These are phyloP conservation scores for Auriscalpium vulgare DNA, from an alignment of 768 basidiomycete species.

Conservation along the genomic window DNA sequence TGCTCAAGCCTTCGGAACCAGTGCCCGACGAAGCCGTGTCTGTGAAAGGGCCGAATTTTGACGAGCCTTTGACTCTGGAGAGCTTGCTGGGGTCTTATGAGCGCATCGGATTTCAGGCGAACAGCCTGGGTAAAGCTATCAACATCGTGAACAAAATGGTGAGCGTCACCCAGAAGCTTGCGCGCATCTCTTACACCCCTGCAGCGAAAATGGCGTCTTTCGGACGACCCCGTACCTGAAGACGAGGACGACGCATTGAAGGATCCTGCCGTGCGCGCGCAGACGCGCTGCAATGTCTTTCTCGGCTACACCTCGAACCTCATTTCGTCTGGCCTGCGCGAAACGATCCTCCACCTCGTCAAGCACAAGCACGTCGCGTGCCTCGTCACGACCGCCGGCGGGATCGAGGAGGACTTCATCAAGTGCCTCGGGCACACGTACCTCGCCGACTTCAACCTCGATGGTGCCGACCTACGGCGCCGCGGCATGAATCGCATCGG, in stretches of 20 bases:
- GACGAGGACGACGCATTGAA: slow-evolving; percentile 65
- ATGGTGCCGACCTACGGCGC: slow-evolving; percentile 80
- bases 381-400: slow-evolving; percentile 95
- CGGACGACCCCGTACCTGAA: slow-evolving; percentile 67
- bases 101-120: slow-evolving; percentile 97
- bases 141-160: slow-evolving; percentile 94
- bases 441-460: slow-evolving; percentile 85
- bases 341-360: slow-evolving; percentile 85
- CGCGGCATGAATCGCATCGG: slow-evolving; percentile 97
- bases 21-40: slow-evolving; percentile 55
- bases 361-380: slow-evolving; percentile 86
- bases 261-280: slow-evolving; percentile 51
- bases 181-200: background rate
- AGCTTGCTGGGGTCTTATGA: slow-evolving; percentile 73
- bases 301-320: slow-evolving; percentile 98
- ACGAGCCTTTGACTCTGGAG: slow-evolving; percentile 54
- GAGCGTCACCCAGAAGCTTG: slow-evolving; percentile 10
- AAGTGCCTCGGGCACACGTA: slow-evolving; percentile 98
- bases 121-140: slow-evolving; percentile 80
- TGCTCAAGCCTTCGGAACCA: slow-evolving; percentile 69
- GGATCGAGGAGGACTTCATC: slow-evolving; percentile 98
- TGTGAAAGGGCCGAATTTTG: slow-evolving; percentile 86
- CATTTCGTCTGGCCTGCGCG: slow-evolving; percentile 93
- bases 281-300: slow-evolving; percentile 81
- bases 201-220: slow-evolving; percentile 83